phyloP scores from a whole-genome alignment of 2,329 filamentous ascomycete genomes.

The Alternaria sp. region DNA sequence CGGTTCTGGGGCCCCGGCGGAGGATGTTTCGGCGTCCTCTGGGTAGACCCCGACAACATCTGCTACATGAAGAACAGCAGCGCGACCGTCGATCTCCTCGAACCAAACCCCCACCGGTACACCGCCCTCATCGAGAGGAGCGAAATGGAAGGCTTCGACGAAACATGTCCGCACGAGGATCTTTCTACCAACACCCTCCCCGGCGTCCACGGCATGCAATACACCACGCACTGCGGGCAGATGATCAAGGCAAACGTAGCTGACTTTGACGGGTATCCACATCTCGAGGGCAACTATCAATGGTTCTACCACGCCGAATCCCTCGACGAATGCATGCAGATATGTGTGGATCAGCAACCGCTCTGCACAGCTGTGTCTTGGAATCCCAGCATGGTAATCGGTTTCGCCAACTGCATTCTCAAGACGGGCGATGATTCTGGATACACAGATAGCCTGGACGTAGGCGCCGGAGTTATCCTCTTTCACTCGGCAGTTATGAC shows the following conservation, averaged over 20 bases:
- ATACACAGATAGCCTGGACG: conserved; percentile 7
- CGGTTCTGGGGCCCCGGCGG: conserved; percentile 38
- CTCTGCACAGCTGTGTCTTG: conserved; percentile 39
- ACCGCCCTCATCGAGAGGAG: conserved; percentile 29
- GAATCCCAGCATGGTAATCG: conserved; percentile 36
- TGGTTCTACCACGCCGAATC: conserved; percentile 37
- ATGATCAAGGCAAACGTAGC: conserved; percentile 27
- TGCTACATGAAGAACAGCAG: conserved; percentile 42
- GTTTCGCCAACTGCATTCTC: conserved; percentile 44
- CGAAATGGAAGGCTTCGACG: conserved; percentile 26
- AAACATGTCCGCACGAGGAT: conserved; percentile 32
- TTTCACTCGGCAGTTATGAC: conserved; percentile 38
- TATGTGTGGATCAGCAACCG: conserved; percentile 37
- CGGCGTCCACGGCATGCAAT: conserved; percentile 29
- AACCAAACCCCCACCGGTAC: conserved; percentile 19
- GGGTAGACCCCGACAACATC: conserved; percentile 18
- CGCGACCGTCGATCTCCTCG: conserved; percentile 17
- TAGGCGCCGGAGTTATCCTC: not conserved
- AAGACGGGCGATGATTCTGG: conserved; percentile 26
- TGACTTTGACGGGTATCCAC: conserved; percentile 31
- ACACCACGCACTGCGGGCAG: conserved; percentile 39
- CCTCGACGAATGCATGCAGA: conserved; percentile 35
- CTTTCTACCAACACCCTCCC: conserved; percentile 28
- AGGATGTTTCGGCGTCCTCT: conserved; percentile 42
- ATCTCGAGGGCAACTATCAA: conserved; percentile 16